Evolutionary conservation across 768 basidiomycete species (phyloP), one percentile per base, ranked within the genome.

Genomic region (Mycena amicta): DNA sequence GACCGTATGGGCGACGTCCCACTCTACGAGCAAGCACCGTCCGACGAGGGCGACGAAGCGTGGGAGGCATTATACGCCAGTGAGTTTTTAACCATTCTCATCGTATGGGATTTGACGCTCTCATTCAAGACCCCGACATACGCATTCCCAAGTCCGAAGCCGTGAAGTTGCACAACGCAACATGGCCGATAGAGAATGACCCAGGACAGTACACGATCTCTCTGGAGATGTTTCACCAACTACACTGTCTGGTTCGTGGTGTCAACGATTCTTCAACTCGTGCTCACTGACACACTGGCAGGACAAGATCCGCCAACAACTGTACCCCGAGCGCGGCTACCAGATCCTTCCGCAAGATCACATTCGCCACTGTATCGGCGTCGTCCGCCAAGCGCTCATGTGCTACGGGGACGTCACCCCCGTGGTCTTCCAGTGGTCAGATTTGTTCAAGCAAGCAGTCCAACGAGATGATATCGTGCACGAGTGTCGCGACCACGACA

Each of bases 171-270:
- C 61, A 59, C 8, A 71, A 70, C 50, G 56, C 56, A 30, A 69
- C 70, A 18, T 64, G 58, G 47, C 64, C 65, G 1, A 62, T 71
- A 27, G 63, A 64, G 18, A 65, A 65, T 2, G 65, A 70, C 27
- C 65, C 67, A 43, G 65, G 64, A 5, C 57, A 70, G 33, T 70
- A 70, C 47, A 63, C 67, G 3, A 55, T 68, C 8, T 52, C 62
- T 6, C 64, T 70, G 12, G 67, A 68, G 26, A 67, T 72, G 3
- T 71, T 68, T 56, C 72, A 71, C 45, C 66, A 70, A 45, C 62
- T 71, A 5, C 71, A 71, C 57, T 73, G 72, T 53, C 47, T 71
- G 54, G 72, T 73, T 25, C 12, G 68, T 33, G n/a, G 13, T 16
- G 39, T 39, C n/a, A n/a, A 39, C 30, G 11, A 37, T 37, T 18